These are phyloP conservation scores for Colletotrichum spinosum DNA, from an alignment of 2,329 filamentous ascomycete genomes.

Conservation along the genomic window DNA sequence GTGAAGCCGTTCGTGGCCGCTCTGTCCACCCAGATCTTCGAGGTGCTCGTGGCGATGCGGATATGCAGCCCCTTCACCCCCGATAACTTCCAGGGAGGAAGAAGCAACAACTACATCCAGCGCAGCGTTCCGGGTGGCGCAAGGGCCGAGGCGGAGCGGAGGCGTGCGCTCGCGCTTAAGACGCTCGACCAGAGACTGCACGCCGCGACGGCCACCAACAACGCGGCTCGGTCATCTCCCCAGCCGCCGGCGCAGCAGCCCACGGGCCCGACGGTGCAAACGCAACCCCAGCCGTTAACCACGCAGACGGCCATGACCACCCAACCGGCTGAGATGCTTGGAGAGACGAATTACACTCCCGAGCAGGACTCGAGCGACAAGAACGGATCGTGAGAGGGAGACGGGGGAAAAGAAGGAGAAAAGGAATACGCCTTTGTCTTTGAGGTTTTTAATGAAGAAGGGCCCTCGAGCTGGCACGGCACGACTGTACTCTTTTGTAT, in stretches of 20 bases:
- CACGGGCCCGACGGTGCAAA: conserved; percentile 67
- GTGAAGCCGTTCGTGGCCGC: conserved; percentile 82
- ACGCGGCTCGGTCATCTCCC: conserved; percentile 50
- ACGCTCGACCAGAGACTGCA: conserved; percentile 92
- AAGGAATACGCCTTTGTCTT: conserved; percentile 9
- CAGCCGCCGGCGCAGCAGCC: conserved; percentile 52
- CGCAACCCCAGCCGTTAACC: conserved; percentile 63
- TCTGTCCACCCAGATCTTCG: conserved; percentile 81
- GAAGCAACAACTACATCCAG: conserved; percentile 69
- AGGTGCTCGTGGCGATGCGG: conserved; percentile 77
- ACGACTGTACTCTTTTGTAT: conserved; percentile 22
- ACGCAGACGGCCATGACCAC: conserved; percentile 70
- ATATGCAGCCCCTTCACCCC: conserved; percentile 88
- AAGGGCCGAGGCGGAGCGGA: conserved; percentile 90
- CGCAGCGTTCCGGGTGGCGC: conserved; percentile 74
- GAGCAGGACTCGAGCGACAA: conserved; percentile 64
- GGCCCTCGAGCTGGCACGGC: conserved; percentile 13
- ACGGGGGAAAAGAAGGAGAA: conserved; percentile 32
- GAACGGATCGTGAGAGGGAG: conserved; percentile 38
- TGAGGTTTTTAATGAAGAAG: background rate
- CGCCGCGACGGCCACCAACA: conserved; percentile 73
- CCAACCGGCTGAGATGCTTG: conserved; percentile 67
- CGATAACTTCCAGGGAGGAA: conserved; percentile 80
- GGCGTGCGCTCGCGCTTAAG: conserved; percentile 88
- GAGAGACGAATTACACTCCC: conserved; percentile 77